A percentile compares a stretch with the other conserved stretches of the same genome.
Conservation (phyloP, 164 flowering plant species). For the Vitis labrusca region DNA sequence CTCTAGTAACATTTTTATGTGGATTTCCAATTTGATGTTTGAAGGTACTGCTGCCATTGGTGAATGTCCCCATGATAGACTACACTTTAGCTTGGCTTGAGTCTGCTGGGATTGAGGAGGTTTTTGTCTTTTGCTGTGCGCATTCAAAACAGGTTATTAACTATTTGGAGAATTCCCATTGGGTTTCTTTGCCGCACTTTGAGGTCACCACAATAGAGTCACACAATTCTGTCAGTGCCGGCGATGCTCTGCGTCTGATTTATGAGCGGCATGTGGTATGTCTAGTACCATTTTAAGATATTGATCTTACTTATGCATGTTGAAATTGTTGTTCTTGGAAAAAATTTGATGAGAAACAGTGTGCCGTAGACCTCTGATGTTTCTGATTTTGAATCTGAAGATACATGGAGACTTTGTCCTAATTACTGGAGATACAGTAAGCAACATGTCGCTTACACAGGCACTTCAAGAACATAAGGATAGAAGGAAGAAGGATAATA, state of each 20-base stretch:
- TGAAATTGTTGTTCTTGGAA: background rate
- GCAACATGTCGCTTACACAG: slow-evolving; percentile 84
- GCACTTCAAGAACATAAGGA: slow-evolving; percentile 87
- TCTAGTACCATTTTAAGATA: too few species aligned
- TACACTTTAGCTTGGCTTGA: slow-evolving; percentile 95
- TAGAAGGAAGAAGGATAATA: slow-evolving; percentile 73
- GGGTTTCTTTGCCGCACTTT: slow-evolving; percentile 72
- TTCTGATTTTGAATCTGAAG: slow-evolving; percentile 33
- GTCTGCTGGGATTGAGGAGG: slow-evolving; percentile 93
- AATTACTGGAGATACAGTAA: slow-evolving; percentile 89
- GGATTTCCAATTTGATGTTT: background rate
- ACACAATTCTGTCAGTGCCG: slow-evolving; percentile 77
- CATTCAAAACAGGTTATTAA: slow-evolving; percentile 82
- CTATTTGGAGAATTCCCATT: slow-evolving; percentile 70
- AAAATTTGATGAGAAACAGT: background rate
- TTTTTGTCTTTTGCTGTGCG: slow-evolving; percentile 91
- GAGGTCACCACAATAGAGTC: slow-evolving; percentile 76
- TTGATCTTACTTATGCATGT: background rate
- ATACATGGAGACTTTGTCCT: slow-evolving; percentile 92
- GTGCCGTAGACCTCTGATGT: background rate
- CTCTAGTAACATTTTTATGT: background rate
- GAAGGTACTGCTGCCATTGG: slow-evolving; percentile 86
- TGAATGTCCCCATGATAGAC: slow-evolving; percentile 87
- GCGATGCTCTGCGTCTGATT: slow-evolving; percentile 88
- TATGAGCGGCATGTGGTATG: slow-evolving; percentile 88